Evolutionary conservation across 192 early-diverging fungal species (phyloP).

Genomic region (Backusella mclennaniae): DNA sequence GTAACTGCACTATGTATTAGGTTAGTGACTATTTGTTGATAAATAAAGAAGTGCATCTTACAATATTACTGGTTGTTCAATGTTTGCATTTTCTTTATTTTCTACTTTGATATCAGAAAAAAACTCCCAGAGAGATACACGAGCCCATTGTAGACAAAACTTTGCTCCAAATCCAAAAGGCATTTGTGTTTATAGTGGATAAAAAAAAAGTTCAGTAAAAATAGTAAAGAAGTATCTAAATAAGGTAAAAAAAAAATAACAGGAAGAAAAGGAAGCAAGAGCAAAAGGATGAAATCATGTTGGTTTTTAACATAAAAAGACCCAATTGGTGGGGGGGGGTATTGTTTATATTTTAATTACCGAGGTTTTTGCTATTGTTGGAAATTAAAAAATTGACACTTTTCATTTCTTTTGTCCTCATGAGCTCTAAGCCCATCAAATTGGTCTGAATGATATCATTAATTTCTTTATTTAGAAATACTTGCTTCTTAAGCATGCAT

Average conservation of each 20-base stretch:
- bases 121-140: conserved; percentile 35
- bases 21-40: background rate
- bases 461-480: background rate
- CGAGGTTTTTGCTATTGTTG: background rate
- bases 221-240: background rate
- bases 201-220: background rate
- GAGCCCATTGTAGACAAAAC: conserved; percentile 25
- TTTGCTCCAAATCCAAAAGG: conserved; percentile 40
- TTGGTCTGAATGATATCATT: background rate
- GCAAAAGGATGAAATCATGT: background rate
- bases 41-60: conserved; percentile 19
- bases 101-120: conserved; percentile 36
- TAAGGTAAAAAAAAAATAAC: background rate
- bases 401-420: background rate
- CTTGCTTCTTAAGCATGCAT: background rate
- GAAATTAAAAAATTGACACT: background rate
- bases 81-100: conserved; percentile 36
- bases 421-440: background rate
- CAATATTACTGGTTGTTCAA: conserved; percentile 39
- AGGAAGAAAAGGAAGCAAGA: background rate
- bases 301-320: background rate
- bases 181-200: conserved; percentile 19
- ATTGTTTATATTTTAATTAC: background rate
- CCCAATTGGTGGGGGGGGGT: background rate
- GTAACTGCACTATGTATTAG: conserved; percentile 26